Evolutionary conservation across 2,329 filamentous ascomycete genomes (phyloP).

Genomic region (Trematosphaeria pertusa): DNA sequence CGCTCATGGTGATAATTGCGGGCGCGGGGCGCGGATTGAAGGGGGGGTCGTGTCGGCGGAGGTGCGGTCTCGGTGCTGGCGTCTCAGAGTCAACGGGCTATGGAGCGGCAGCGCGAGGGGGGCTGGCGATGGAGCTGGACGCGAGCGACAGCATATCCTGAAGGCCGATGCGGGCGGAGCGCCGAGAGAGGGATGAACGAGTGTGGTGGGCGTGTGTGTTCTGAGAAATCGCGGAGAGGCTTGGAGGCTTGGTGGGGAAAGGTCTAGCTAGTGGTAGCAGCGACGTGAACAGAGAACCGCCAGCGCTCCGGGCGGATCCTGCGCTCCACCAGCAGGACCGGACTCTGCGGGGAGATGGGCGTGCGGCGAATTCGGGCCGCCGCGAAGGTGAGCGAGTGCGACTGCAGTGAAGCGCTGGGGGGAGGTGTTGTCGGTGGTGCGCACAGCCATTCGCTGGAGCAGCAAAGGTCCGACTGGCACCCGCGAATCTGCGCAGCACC

Average conservation of each 20-base stretch:
- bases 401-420: no score
- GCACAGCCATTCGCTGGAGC: constrained; percentile 30
- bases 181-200: constrained; percentile 25
- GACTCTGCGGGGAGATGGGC: no score
- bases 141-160: constrained; percentile 40
- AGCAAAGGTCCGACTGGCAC: constrained; percentile 9
- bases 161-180: constrained; percentile 19
- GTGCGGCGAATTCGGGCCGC: no score
- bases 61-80: constrained; percentile 32
- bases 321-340: no score
- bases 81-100: constrained; percentile 38
- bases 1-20: constrained; percentile 35
- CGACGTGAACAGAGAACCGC: no score
- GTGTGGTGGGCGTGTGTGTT: constrained; percentile 23
- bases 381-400: no score
- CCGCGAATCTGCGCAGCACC: background rate
- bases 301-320: no score
- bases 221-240: constrained; percentile 15
- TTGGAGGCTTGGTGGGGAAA: constrained; percentile 16
- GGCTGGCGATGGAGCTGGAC: constrained; percentile 24
- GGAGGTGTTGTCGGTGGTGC: no score
- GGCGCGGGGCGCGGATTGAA: constrained; percentile 21
- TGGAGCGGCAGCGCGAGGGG: constrained; percentile 31
- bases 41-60: constrained; percentile 25
- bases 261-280: constrained; percentile 16